Evolutionary conservation across 192 early-diverging fungal species (phyloP), one percentile per base, ranked within the genome.

Genomic region (Entomortierella lignicola): DNA sequence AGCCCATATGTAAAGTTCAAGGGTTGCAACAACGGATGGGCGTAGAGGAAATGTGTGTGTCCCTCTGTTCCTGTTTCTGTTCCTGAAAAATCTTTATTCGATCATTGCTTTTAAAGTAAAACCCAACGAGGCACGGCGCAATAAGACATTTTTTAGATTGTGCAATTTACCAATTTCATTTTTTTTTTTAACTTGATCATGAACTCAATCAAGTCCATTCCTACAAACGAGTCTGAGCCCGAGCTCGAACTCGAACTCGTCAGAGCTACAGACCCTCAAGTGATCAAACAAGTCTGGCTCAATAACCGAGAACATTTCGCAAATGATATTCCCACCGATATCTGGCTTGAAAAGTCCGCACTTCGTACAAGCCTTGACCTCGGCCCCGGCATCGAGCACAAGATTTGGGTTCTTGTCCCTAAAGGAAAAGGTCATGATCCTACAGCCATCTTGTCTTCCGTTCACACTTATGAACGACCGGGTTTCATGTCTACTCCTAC

Each of bases 341-440:
- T 48, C 8, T 67, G 66, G 66, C 43, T 67, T 11, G 66, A 43
- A 10, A 67, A 27, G 25, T 39, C 66, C 15, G 55, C 42, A 2
- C 54, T 67, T 15, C 30, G 66, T 2, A 67, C 41, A 1, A 44
- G 31, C 21, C 51, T 51, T 13, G 66, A 67, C 55, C 56, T 67
- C 11, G 66, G 66, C 10, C 55, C 66, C 7, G 66, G 55, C 1
- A 27, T 67, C 34, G 66, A 42, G 17, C 56, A 67, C 31, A 47
- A 50, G 13, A 67, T 58, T 12, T 67, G 66, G 66, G 18, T 67
- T 8, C 66, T 67, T 34, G 66, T 67, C 21, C 66, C 66, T 15
- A 59, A 31, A 42, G 66, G 55, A 4, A 30, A 54, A 59, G 66
- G 20, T 8, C 15, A 67, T 23, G 66, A 67, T 23, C 55, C 55